Evolutionary conservation across 495 filamentous ascomycete species (phyloP).

Genomic region (Penicillium canescens): DNA sequence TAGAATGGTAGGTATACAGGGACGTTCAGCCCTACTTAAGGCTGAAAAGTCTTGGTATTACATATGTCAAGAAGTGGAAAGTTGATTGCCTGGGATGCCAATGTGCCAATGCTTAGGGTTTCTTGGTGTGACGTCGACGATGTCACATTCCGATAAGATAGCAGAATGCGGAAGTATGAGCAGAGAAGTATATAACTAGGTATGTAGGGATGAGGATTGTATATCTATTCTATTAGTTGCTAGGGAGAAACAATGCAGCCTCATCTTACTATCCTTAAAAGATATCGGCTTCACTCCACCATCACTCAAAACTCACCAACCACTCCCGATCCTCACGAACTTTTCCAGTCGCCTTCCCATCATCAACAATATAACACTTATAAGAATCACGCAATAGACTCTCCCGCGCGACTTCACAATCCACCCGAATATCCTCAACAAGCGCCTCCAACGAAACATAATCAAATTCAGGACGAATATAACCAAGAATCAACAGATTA

Average conservation of each 20-base stretch:
- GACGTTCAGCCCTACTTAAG: neutral
- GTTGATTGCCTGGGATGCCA: conserved; percentile 8
- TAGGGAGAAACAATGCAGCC: conserved; percentile 4
- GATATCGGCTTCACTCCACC: neutral
- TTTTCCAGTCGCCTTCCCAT: conserved; percentile 17
- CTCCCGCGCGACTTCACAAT: conserved; percentile 78
- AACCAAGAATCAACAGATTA: conserved; percentile 79
- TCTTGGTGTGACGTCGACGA: conserved; percentile 26
- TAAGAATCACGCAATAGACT: conserved; percentile 74
- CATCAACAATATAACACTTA: conserved; percentile 52
- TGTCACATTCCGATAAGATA: conserved; percentile 17
- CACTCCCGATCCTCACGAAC: conserved; percentile 35
- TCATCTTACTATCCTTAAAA: neutral
- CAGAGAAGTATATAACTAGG: no score
- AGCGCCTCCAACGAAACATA: conserved; percentile 81
- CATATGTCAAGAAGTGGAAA: conserved; percentile 20
- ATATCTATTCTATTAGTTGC: neutral
- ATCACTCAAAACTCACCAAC: conserved; percentile 35
- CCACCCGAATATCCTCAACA: conserved; percentile 82
- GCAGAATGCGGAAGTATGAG: neutral
- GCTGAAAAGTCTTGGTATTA: conserved; percentile 9
- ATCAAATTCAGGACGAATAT: conserved; percentile 85
- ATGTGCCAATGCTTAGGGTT: conserved; percentile 21
- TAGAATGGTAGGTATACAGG: neutral
- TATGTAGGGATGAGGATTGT: no score